phyloP scores from a whole-genome alignment of 2,329 filamentous ascomycete species.

The Trichophyton verrucosum region DNA sequence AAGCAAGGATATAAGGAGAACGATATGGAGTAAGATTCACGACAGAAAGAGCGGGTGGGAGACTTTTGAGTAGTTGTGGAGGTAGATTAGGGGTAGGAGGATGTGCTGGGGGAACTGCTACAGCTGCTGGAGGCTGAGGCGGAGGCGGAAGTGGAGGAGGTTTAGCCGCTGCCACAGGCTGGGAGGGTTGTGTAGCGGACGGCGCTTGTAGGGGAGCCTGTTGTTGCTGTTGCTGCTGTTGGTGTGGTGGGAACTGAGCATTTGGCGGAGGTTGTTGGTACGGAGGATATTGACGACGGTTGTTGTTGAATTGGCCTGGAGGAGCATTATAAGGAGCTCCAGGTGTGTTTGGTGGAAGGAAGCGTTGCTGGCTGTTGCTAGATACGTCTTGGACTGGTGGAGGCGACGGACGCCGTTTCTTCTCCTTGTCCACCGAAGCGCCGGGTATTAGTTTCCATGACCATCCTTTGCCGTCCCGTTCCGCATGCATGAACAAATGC shows the following conservation, averaged over 20 bases:
- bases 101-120: background rate
- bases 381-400: conserved; percentile 24
- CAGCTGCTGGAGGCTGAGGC: background rate
- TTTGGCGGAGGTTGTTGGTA: conserved; percentile 13
- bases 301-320: conserved; percentile 16
- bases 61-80: conserved; percentile 27
- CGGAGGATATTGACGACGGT: conserved; percentile 14
- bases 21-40: conserved; percentile 28
- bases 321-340: conserved; percentile 22
- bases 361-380: conserved; percentile 25
- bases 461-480: conserved; percentile 51
- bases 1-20: conserved; percentile 30
- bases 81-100: conserved; percentile 17
- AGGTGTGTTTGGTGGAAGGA: conserved; percentile 27
- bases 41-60: conserved; percentile 29
- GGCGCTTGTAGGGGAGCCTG: background rate
- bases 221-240: conserved; percentile 16
- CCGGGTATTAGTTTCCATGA: conserved; percentile 50
- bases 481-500: conserved; percentile 47
- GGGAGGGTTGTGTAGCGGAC: background rate
- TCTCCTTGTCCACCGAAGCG: conserved; percentile 48
- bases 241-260: conserved; percentile 9
- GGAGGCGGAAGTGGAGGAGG: conserved; percentile 9
- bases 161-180: background rate
- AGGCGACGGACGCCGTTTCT: conserved; percentile 38